These are phyloP conservation scores for Sechiopsis laciniata DNA, from an alignment of 306 rosid species.

Conservation along the genomic window DNA sequence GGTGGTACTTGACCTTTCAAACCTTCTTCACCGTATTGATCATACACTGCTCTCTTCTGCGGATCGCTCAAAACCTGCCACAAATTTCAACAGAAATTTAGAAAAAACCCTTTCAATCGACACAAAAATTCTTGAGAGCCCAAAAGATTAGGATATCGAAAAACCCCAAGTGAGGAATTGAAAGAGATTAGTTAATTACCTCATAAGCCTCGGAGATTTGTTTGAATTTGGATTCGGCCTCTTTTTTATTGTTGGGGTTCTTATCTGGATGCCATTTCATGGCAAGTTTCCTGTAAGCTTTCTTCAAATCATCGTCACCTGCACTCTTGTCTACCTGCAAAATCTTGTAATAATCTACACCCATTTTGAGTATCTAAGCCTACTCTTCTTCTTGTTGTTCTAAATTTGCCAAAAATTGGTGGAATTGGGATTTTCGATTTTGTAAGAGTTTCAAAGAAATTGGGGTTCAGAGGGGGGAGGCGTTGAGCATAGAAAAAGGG, in stretches of 20 bases:
- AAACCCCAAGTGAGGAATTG: not conserved
- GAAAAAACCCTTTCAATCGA: too few species aligned
- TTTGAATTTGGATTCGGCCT: constrained; percentile 72
- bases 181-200: constrained; percentile 26
- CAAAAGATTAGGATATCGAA: not conserved
- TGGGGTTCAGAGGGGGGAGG: not conserved
- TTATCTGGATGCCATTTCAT: constrained; percentile 83
- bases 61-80: constrained; percentile 80
- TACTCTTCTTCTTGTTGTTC: constrained; percentile 18
- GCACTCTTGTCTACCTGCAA: constrained; percentile 73
- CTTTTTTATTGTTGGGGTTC: constrained; percentile 71
- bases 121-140: not conserved
- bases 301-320: constrained; percentile 75
- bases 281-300: constrained; percentile 78
- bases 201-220: constrained; percentile 87
- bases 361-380: constrained; percentile 44
- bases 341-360: constrained; percentile 67
- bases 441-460: not conserved
- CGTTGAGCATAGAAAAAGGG: constrained; percentile 14
- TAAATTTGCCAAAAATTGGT: not conserved
- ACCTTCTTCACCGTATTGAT: constrained; percentile 87
- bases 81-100: not conserved
- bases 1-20: constrained; percentile 83
- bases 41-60: constrained; percentile 78
- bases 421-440: not conserved